Evolutionary conservation across 495 filamentous ascomycete species (phyloP), one percentile per base, ranked within the genome.

Genomic region (Cercophora samala): DNA sequence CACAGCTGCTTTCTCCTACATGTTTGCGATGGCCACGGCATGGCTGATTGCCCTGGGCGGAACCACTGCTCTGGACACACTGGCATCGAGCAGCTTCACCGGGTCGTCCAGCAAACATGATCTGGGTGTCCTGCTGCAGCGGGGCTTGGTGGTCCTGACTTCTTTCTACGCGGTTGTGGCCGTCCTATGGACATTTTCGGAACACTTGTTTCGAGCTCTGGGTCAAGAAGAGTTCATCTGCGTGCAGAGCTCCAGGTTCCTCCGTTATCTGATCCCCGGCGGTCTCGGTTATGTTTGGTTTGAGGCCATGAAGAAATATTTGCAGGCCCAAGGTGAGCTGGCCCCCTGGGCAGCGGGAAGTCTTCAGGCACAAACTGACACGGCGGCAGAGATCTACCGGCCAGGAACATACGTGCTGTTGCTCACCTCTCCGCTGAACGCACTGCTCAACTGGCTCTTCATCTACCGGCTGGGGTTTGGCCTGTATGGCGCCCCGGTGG

Each of bases 21-120:
- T 97, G 93, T 97, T 97, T 68, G 93, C 93, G 53, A 91, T 93
- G 89, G 87, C 91, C 13, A 94, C 91, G 1, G 93, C 85, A 1
- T 97, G 93, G 93, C 82, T 97, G 62, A 90, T 97, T 71, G 93
- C 89, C 0, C 82, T 97, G 3, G 93, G 93, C n/a, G 93, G 93
- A 5, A 94, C 93, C 2, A 97, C 92, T 1, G 93, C 93, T 1
- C 80, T 97, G 37, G 93, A 97, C 76, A 97, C 93, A 0, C 81
- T 97, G 15, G 91, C 90, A 15, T 94, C 92, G 0, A 90, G 89
- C 19, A 88, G 87, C n/a, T 97, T 91, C 74, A 97, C 93, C 0
- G 92, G 91, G 0, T 93, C 91, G 65, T 82, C 86, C 66, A 90
- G 95, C 74, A 91, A 88, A 67, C 87, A 93, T 70, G 90, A 94